A percentile compares a stretch with the other conserved stretches of the same genome.
Evolutionary conservation across 345 rosid genomes (phyloP).

Genomic region (Hypericum perforatum): DNA sequence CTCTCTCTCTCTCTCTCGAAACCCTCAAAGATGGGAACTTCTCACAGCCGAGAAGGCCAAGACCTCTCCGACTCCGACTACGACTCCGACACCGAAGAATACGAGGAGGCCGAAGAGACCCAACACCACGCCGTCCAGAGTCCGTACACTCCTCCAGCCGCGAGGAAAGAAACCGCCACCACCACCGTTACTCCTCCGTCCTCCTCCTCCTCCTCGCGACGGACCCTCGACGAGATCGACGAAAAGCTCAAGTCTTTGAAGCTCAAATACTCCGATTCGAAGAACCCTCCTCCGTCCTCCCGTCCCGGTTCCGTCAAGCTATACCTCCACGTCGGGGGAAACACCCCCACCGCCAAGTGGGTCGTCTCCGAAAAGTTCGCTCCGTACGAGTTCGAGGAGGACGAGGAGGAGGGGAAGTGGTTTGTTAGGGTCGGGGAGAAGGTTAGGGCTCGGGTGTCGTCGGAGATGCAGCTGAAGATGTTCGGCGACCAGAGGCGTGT

Average conservation of each 20-base stretch:
- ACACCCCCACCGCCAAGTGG: slow-evolving; percentile 84
- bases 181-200: slow-evolving; percentile 7
- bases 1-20: neutral
- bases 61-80: slow-evolving; percentile 16
- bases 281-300: neutral
- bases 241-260: slow-evolving; percentile 45
- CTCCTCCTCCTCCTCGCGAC: neutral
- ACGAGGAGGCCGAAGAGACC: slow-evolving; percentile 1
- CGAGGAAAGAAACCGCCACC: too few species aligned
- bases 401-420: slow-evolving; percentile 40
- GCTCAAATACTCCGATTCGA: slow-evolving; percentile 24
- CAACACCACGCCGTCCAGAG: slow-evolving; percentile 16
- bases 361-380: slow-evolving; percentile 46
- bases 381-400: slow-evolving; percentile 42
- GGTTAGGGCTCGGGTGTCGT: slow-evolving; percentile 57
- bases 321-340: slow-evolving; percentile 72
- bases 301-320: slow-evolving; percentile 70
- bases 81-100: slow-evolving; percentile 14
- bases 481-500: slow-evolving; percentile 63
- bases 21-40: slow-evolving; percentile 13
- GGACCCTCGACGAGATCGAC: slow-evolving; percentile 31
- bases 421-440: slow-evolving; percentile 58
- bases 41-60: slow-evolving; percentile 20
- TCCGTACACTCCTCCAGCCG: slow-evolving; percentile 13
- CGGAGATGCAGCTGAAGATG: slow-evolving; percentile 80